Evolutionary conservation across 2,329 filamentous ascomycete species (phyloP), one percentile per base, ranked within the genome.

Genomic region (Kalmusia sp.): DNA sequence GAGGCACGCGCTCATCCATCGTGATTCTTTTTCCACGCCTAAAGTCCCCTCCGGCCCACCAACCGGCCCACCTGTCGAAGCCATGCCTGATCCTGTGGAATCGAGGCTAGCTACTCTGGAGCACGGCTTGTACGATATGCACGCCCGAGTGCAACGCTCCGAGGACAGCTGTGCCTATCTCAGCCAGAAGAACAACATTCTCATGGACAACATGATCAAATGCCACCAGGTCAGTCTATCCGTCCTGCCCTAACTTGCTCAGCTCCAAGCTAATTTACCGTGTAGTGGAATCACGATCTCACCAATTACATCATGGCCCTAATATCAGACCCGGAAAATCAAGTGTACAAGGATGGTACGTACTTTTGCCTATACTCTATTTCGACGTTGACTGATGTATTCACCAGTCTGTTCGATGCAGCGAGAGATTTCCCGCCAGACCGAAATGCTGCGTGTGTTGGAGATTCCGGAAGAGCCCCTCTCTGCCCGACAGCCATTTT

Each of bases 1-100:
- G 30, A 85, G 95, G 57, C 95, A 98, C 77, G 89, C 93, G 21
- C 82, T 98, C 50, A 96, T 97, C 21, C 92, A 98, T 71, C 87
- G 93, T 63, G 95, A 98, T 70, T 90, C 88, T 12, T 96, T 95
- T 76, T 89, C 87, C 2, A 72, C 74, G 59, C 87, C 90, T 54
- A 96, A 96, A 70, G 65, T 77, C 49, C 81, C 89, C 34, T 83
- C 85, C 45, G 81, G 84, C 14, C 91, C 92, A 21, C 92, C 95
- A 65, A 89, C 91, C 8, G 91, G 91, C 12, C 91, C 91, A n/a
- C 90, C 93, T 1, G 87, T 90, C 21, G 92, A 96, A 69, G 84
- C 91, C 8, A 88, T 92, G 75, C 86, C 87, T 33, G 93, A 98
- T 65, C 87, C 87, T 11, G 80, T 87, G 11, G 93, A 99, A 65